These are phyloP conservation scores for Alternaria brassicae DNA, from an alignment of 2,329 filamentous ascomycete genomes.

Conservation along the genomic window DNA sequence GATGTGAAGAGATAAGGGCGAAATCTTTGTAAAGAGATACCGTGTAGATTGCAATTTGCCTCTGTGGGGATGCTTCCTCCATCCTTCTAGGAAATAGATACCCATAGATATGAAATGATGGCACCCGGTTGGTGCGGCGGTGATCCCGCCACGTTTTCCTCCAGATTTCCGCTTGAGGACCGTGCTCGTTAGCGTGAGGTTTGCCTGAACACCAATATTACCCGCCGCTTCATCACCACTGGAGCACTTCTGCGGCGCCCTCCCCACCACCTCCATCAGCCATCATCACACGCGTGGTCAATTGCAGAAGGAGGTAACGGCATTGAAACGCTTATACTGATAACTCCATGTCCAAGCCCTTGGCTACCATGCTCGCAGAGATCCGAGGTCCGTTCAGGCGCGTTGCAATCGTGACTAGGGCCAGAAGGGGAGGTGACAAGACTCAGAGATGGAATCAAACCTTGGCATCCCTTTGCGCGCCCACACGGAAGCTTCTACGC, in stretches of 20 bases:
- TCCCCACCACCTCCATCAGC: conserved; percentile 7
- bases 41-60: background rate
- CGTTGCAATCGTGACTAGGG: conserved; percentile 6
- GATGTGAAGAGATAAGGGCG: background rate
- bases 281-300: conserved; percentile 11
- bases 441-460: background rate
- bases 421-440: conserved; percentile 16
- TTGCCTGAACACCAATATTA: background rate
- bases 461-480: conserved; percentile 4
- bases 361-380: conserved; percentile 19
- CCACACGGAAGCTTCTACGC: conserved; percentile 22
- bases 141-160: background rate
- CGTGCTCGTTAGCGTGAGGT: background rate
- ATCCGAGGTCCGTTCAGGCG: background rate
- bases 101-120: background rate
- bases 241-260: background rate
- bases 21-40: background rate
- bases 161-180: conserved; percentile 1
- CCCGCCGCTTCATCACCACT: background rate
- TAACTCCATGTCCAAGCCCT: conserved; percentile 23
- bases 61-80: background rate
- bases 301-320: conserved; percentile 18
- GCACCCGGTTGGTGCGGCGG: conserved; percentile 1
- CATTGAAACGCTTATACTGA: conserved; percentile 26
- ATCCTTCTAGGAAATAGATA: background rate